A percentile compares a stretch with the other conserved stretches of the same genome.
Conservation (phyloP, 2,329 filamentous ascomycete species). For the Alternaria sp. region DNA sequence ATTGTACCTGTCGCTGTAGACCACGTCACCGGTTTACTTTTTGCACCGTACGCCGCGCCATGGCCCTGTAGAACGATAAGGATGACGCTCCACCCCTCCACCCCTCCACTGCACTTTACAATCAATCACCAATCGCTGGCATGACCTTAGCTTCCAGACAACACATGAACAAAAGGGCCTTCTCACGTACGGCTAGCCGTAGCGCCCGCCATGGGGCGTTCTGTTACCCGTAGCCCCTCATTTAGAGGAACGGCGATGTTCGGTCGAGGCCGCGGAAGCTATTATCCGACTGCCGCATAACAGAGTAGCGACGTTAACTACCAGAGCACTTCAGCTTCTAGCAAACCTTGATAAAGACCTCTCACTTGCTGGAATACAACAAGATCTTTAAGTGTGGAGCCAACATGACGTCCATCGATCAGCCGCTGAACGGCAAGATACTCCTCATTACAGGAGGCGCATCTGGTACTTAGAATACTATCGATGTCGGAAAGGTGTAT, state of each 20-base stretch:
- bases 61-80: background rate
- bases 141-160: background rate
- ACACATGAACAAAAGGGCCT: background rate
- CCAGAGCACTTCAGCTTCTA: background rate
- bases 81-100: background rate
- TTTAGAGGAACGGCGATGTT: background rate
- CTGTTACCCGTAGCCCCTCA: background rate
- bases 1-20: background rate
- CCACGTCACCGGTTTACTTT: background rate
- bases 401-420: slow-evolving; percentile 29
- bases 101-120: background rate
- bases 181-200: background rate
- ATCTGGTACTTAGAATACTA: slow-evolving; percentile 28
- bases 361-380: background rate
- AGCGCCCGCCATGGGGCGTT: background rate
- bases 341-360: background rate
- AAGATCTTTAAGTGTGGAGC: background rate
- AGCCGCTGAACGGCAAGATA: slow-evolving; percentile 41
- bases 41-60: background rate
- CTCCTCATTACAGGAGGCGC: slow-evolving; percentile 45
- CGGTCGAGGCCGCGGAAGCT: background rate
- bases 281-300: background rate
- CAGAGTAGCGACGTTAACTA: background rate
- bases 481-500: background rate
- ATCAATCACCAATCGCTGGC: background rate